These are phyloP conservation scores for Durio zibethinus DNA, from an alignment of 345 rosid species.

Conservation along the genomic window DNA sequence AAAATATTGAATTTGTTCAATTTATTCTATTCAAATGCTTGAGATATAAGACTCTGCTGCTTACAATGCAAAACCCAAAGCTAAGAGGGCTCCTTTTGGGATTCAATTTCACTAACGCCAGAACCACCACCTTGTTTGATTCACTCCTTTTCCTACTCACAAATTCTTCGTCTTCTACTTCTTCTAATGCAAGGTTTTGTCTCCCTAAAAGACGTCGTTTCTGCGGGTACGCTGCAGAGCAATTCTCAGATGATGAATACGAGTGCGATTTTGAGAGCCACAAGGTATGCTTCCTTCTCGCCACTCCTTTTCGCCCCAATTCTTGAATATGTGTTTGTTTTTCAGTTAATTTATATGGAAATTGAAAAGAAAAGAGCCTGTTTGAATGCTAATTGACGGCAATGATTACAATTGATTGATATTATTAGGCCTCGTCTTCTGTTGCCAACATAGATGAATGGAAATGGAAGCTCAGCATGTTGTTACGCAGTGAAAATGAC, in stretches of 20 bases:
- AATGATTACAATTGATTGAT: slow-evolving; percentile 14
- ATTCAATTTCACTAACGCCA: slow-evolving; percentile 20
- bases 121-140: slow-evolving; percentile 16
- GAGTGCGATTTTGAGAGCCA: slow-evolving; percentile 80
- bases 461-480: slow-evolving; percentile 93
- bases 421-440: slow-evolving; percentile 81
- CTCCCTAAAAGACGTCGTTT: slow-evolving; percentile 35
- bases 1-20: not conserved
- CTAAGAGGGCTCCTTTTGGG: slow-evolving; percentile 42
- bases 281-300: slow-evolving; percentile 34
- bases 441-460: slow-evolving; percentile 93
- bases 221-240: slow-evolving; percentile 60
- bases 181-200: not conserved
- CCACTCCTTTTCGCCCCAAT: not conserved
- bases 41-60: slow-evolving; percentile 13
- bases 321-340: not conserved
- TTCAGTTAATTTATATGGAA: not conserved
- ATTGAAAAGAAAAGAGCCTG: not conserved
- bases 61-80: slow-evolving; percentile 50
- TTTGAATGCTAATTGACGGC: not conserved
- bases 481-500: slow-evolving; percentile 68
- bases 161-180: slow-evolving; percentile 10
- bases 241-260: slow-evolving; percentile 93
- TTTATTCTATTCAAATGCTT: not conserved
- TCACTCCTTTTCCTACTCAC: slow-evolving; percentile 25